Evolutionary conservation across 345 rosid genomes (phyloP), one percentile per base, ranked within the genome.

Genomic region (Salix koriyanagi): DNA sequence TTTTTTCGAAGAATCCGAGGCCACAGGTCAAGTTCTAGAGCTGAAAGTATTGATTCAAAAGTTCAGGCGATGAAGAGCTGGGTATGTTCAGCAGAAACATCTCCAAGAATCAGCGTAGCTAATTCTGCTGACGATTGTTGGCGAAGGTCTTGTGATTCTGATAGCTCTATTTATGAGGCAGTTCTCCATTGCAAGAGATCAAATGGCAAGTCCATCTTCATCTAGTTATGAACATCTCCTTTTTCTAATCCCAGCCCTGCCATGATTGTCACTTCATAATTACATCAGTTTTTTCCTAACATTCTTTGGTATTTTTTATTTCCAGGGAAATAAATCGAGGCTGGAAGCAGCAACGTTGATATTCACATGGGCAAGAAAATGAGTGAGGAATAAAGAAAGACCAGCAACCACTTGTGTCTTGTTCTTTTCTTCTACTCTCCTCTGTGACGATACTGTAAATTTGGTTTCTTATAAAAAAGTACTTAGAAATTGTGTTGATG

Each of bases 181-280:
- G 99, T 95, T 76, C 94, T 93, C 61, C 99, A 95, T 83, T 95
- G 99, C 91, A 93, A 95, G 77, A 89, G 88, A 89, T 95, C 99
- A 39, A 85, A 88, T 21, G 97, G 97, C 86, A 84, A 34, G 79
- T 58, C 52, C 6, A 68, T 54, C 18, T 67, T 72, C 67, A 28
- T 23, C 32, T 14, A 16, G 19, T 42, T 74, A n/a, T 66, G 37
- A 48, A 34, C 9, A 28, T 39, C 52, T 8, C 46, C 52, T 30
- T 25, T 54, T 25, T 23, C 56, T 16, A 39, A 16, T 67, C 67
- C 50, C 34, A 2, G 21, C 21, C 30, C 41, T 9, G 32, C 69
- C 25, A 32, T 79, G 36, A 25, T 41, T 52, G 26, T 36, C 69
- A 19, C 68, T 41, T 56, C 60, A 58, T 25, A 54, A 75, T 39